Percentiles rank a stretch among this genome's conserved stretches.
phyloP scores from a whole-genome alignment of 2,329 filamentous ascomycete species.

The Diaporthe velutina region DNA sequence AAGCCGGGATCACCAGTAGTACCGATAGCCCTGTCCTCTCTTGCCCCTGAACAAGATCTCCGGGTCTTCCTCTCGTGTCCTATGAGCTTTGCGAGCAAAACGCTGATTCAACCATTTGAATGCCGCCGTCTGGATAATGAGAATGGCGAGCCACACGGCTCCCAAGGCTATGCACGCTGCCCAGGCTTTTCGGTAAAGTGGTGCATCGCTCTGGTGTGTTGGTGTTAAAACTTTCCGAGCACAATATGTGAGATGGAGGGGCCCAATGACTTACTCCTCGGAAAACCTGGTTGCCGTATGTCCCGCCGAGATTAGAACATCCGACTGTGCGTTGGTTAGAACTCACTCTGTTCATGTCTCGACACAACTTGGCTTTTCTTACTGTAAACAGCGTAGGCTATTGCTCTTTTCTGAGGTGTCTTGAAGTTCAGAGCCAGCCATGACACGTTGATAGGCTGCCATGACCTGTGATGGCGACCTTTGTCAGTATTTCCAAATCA shows the following conservation, averaged over 20 bases:
- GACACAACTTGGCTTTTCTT: background rate
- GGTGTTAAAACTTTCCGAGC: background rate
- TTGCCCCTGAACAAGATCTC: background rate
- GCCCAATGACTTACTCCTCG: background rate
- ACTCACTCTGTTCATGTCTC: background rate
- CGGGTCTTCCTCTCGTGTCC: background rate
- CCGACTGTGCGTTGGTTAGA: background rate
- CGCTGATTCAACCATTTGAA: background rate
- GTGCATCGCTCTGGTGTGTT: background rate
- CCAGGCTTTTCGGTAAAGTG: background rate
- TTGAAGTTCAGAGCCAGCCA: background rate
- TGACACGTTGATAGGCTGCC: background rate
- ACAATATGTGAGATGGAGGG: background rate
- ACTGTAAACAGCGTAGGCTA: background rate
- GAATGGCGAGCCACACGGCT: background rate
- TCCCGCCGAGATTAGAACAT: background rate
- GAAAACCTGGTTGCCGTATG: background rate
- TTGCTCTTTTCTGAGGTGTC: background rate
- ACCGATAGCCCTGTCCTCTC: background rate
- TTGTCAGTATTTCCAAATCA: background rate
- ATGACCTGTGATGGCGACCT: background rate
- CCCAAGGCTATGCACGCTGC: background rate
- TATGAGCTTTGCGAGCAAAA: background rate
- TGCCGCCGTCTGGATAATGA: background rate
- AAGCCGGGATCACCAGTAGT: background rate